Conservation (phyloP, 1,139 yeast genomes). For the Meyerozyma athensensis region DNA sequence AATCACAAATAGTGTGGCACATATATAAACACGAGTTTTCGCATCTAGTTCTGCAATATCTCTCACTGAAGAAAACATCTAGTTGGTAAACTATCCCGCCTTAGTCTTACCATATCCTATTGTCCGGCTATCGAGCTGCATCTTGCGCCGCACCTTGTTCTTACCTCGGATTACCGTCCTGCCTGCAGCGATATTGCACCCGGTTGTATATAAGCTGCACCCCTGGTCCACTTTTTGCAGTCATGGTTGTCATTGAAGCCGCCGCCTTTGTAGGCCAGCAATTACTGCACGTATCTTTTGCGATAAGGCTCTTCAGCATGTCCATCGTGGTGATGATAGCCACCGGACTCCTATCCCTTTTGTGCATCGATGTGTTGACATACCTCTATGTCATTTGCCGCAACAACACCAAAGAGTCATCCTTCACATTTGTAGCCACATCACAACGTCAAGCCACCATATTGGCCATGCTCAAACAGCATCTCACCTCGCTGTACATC, state of each 20-base stretch:
- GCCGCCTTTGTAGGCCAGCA: background rate
- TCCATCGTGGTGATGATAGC: background rate
- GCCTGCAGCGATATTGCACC: no score
- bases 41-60: no score
- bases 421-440: slow-evolving; percentile 2
- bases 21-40: no score
- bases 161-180: no score
- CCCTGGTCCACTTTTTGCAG: background rate
- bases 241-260: background rate
- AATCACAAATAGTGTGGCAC: no score
- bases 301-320: background rate
- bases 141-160: no score
- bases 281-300: background rate
- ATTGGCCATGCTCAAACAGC: background rate
- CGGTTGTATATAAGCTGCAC: background rate
- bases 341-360: background rate
- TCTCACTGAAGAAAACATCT: no score
- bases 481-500: background rate
- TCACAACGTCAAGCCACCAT: background rate
- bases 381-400: slow-evolving; percentile 1
- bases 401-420: background rate
- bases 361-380: slow-evolving; percentile 1
- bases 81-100: no score
- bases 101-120: no score
- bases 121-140: no score